Evolutionary conservation across 192 early-diverging fungal genomes (phyloP).

Genomic region (Dissophora globulifera): DNA sequence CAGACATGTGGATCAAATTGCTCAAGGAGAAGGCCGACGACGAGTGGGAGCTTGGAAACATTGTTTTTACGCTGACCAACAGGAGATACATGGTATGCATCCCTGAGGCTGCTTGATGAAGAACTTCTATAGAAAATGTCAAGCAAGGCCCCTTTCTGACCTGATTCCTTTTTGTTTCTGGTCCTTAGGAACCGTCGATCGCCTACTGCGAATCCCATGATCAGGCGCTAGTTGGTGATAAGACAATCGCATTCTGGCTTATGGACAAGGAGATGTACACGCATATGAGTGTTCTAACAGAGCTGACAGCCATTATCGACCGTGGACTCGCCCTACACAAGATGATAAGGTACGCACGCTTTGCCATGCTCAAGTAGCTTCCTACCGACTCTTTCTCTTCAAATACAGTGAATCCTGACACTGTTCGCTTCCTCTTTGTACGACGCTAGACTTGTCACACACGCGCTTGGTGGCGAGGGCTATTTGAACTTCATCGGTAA

Average conservation of each 20-base stretch:
- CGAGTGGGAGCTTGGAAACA: conserved; percentile 91
- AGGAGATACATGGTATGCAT: conserved; percentile 78
- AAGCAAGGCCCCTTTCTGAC: conserved; percentile 9
- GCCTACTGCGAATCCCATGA: conserved; percentile 97
- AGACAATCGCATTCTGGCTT: conserved; percentile 98
- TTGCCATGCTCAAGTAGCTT: too few relatives aligned
- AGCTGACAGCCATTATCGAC: conserved; percentile 91
- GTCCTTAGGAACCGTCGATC: conserved; percentile 87
- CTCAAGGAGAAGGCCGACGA: conserved; percentile 92
- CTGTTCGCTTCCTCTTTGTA: too few relatives aligned
- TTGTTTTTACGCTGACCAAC: conserved; percentile 90
- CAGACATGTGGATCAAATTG: conserved; percentile 99
- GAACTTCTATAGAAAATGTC: too few relatives aligned
- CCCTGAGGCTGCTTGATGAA: too few relatives aligned
- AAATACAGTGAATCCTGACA: too few relatives aligned
- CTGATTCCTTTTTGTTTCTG: background rate
- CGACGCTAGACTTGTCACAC: conserved; percentile 83
- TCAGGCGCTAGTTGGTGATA: conserved; percentile 98
- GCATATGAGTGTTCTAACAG: conserved; percentile 86
- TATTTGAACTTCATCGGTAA: conserved; percentile 98
- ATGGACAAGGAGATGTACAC: conserved; percentile 99
- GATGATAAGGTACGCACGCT: conserved; percentile 94
- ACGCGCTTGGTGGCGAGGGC: conserved; percentile 93
- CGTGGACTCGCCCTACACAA: conserved; percentile 96
- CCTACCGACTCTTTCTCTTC: too few relatives aligned